Percentiles rank a stretch among this genome's conserved stretches.
phyloP scores from a whole-genome alignment of 148 eudicot genomes.

The Camellia sinensis region DNA sequence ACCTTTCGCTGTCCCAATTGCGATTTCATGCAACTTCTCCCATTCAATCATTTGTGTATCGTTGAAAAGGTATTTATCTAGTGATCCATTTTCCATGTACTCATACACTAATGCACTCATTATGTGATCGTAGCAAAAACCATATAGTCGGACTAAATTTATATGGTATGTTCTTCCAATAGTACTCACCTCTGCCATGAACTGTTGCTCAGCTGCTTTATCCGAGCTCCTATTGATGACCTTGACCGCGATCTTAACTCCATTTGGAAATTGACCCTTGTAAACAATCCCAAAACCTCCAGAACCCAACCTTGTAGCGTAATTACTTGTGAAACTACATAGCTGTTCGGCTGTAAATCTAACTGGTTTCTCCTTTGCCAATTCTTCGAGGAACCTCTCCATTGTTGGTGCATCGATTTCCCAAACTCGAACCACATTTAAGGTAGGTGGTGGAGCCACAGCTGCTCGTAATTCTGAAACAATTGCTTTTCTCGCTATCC shows the following conservation, averaged over 20 bases:
- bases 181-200: no score
- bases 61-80: background rate
- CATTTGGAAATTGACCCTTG: no score
- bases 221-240: no score
- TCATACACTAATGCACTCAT: no score
- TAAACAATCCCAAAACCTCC: slow-evolving; percentile 21
- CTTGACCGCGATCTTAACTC: no score
- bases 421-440: background rate
- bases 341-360: slow-evolving; percentile 6
- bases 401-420: background rate
- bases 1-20: slow-evolving; percentile 13
- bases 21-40: slow-evolving; percentile 6
- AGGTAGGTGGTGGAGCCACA: background rate
- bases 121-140: background rate
- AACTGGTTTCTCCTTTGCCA: slow-evolving; percentile 4
- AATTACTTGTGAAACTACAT: slow-evolving; percentile 2
- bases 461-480: no score
- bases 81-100: background rate
- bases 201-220: no score
- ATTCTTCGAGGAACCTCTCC: slow-evolving; percentile 15
- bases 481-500: no score
- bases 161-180: no score
- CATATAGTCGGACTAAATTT: background rate
- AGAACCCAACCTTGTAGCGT: slow-evolving; percentile 17
- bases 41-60: background rate